phyloP scores from a whole-genome alignment of 2,329 filamentous ascomycete species.

The Aureobasidium pullulans region DNA sequence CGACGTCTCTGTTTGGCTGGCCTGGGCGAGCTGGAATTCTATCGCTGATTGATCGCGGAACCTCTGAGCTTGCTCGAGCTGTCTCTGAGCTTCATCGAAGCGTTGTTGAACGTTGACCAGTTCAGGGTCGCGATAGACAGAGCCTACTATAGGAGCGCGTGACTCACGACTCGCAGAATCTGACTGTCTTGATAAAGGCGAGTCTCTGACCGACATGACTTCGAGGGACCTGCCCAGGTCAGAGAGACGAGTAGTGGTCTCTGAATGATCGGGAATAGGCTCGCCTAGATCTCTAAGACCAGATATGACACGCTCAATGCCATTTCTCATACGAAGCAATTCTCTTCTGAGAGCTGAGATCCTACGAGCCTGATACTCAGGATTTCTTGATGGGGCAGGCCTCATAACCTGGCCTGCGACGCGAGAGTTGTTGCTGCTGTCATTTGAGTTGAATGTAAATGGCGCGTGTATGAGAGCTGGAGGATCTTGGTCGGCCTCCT shows the following conservation, averaged over 20 bases:
- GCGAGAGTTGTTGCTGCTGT: background rate
- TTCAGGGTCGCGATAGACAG: slow-evolving; percentile 18
- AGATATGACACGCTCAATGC: slow-evolving; percentile 31
- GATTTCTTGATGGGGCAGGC: slow-evolving; percentile 22
- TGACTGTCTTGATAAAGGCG: background rate
- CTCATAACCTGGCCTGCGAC: slow-evolving; percentile 15
- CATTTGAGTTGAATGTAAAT: background rate
- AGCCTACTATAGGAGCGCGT: slow-evolving; percentile 8
- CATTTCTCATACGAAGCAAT: slow-evolving; percentile 30
- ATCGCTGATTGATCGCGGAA: slow-evolving; percentile 26
- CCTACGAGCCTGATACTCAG: slow-evolving; percentile 28
- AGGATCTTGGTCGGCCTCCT: background rate
- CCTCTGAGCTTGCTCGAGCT: slow-evolving; percentile 25
- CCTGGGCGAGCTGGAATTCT: slow-evolving; percentile 17
- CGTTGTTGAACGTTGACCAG: slow-evolving; percentile 23
- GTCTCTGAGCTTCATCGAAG: slow-evolving; percentile 25
- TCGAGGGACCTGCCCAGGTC: slow-evolving; percentile 26
- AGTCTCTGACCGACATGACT: slow-evolving; percentile 17
- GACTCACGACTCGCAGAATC: background rate
- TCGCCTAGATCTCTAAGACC: slow-evolving; percentile 31
- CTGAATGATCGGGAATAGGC: slow-evolving; percentile 25
- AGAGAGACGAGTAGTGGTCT: slow-evolving; percentile 24
- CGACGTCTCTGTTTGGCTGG: slow-evolving; percentile 13
- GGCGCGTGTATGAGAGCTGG: background rate
- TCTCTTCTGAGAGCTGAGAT: slow-evolving; percentile 31